A percentile compares a stretch with the other conserved stretches of the same genome.
These are phyloP conservation scores for Ceriops tagal DNA, from an alignment of 345 rosid genomes.

Conservation along the genomic window DNA sequence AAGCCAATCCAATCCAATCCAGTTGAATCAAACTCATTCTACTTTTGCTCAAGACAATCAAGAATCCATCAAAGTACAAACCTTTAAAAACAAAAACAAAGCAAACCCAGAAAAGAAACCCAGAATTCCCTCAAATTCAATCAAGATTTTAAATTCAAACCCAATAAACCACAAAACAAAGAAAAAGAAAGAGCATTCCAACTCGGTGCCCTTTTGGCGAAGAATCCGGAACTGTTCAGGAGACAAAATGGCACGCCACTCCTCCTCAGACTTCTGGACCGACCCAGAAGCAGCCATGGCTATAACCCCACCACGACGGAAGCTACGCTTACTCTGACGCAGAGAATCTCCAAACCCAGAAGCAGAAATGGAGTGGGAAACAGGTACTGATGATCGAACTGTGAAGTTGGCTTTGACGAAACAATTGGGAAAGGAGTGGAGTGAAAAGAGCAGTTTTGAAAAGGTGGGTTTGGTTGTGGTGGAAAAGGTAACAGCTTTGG, in stretches of 20 bases:
- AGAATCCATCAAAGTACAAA: neutral
- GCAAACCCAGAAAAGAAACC: too few species aligned
- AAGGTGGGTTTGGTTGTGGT: slow-evolving; percentile 12
- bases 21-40: neutral
- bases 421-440: neutral
- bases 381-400: neutral
- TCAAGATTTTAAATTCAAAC: neutral
- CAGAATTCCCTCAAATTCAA: neutral
- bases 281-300: slow-evolving; percentile 65
- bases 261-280: slow-evolving; percentile 73
- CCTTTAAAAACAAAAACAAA: neutral
- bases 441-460: neutral
- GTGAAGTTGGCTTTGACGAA: slow-evolving; percentile 12
- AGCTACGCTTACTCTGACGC: slow-evolving; percentile 30
- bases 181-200: slow-evolving; percentile 9
- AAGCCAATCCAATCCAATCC: neutral
- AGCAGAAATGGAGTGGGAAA: slow-evolving; percentile 13
- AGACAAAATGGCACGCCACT: slow-evolving; percentile 81
- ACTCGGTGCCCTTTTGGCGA: slow-evolving; percentile 91
- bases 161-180: neutral
- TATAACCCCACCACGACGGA: slow-evolving; percentile 43
- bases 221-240: slow-evolving; percentile 83
- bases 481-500: slow-evolving; percentile 7
- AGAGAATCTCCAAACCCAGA: slow-evolving; percentile 23
- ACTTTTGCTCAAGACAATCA: neutral